Base-by-base conservation (phyloP, 495 filamentous ascomycete genomes). In the Neurospora africana region DNA sequence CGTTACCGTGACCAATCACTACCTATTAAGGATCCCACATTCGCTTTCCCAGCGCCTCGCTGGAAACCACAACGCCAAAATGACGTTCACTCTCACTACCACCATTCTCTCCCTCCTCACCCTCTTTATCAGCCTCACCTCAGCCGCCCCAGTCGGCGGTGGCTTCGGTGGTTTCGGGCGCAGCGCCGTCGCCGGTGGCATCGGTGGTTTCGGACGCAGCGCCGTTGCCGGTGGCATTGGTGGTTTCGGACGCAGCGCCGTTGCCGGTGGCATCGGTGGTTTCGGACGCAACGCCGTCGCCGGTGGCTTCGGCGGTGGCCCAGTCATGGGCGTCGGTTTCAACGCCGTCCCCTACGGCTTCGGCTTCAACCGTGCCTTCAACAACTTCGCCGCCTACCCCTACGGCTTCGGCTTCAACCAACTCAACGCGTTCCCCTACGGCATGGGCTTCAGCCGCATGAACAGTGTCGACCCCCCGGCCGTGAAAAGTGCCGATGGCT, bases 291-390 rank as follows among this genome's bases (percentile, higher is more conserved):
- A 5, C 5, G 43, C 4, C 40, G 40, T 6, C 40, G 40, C 15
- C 15, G 84, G 85, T 69, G 83, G 83, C 74, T 83, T 82, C 74
- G 82, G 82, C 53, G 81, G 81, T 71, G 84, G 86, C 74, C 41
- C 17, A 3, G 41, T 19, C 44, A 4, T 23, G n/a, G 43, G 43
- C 19, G 43, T 44, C 41, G 41, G 41, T 44, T 44, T 44, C 41
- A 44, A 44, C 41, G 41, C 41, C 41, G 41, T 17, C 8, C 41
- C 41, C 1, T 44, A 44, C 19, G 36, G 44, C 44, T 53, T 11
- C n/a, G 44, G 44, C 10, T 30, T 61, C 23, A 61, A 58, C 53
- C 53, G 53, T 21, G 43, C n/a, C 10, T 61, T 61, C 53, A 61
- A 61, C 53, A 61, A 61, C 23, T 61, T 61, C 23, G 53, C 53